These are phyloP conservation scores for Russula vinacea DNA, from an alignment of 768 basidiomycete species.

Conservation along the genomic window DNA sequence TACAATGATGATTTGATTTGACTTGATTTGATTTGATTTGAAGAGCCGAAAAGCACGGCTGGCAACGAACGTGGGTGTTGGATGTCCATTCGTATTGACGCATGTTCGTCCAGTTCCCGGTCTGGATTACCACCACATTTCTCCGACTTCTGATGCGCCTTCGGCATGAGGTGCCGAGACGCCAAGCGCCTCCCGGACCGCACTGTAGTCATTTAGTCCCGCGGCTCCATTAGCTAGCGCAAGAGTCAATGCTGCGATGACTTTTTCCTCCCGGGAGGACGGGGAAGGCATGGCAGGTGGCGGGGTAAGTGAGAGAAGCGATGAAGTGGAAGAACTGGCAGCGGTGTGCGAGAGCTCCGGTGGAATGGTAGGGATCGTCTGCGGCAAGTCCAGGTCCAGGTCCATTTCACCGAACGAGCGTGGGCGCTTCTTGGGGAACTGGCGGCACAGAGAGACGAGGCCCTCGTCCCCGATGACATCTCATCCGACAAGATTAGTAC, in stretches of 20 bases:
- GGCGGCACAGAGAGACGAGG: conserved; percentile 19
- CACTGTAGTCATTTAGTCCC: conserved; percentile 54
- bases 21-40: conserved; percentile 4
- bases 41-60: background rate
- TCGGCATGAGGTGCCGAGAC: conserved; percentile 31
- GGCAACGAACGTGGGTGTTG: conserved; percentile 3
- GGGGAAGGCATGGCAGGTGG: conserved; percentile 31
- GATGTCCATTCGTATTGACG: conserved; percentile 7
- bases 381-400: conserved; percentile 37
- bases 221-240: conserved; percentile 65
- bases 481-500: conserved; percentile 54
- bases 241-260: conserved; percentile 54
- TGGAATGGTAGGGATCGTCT: conserved; percentile 33
- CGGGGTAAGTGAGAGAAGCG: conserved; percentile 40
- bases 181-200: conserved; percentile 43
- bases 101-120: conserved; percentile 1
- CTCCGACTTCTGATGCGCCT: conserved; percentile 51
- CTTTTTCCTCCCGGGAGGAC: conserved; percentile 54
- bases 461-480: conserved; percentile 30
- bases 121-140: conserved; percentile 48
- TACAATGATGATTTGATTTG: background rate
- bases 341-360: conserved; percentile 40
- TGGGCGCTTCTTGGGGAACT: conserved; percentile 41
- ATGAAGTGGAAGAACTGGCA: conserved; percentile 42
- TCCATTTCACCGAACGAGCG: conserved; percentile 48